phyloP scores from a whole-genome alignment of 108 stramenopile genomes.

The Pseudonitzschia multiseries region DNA sequence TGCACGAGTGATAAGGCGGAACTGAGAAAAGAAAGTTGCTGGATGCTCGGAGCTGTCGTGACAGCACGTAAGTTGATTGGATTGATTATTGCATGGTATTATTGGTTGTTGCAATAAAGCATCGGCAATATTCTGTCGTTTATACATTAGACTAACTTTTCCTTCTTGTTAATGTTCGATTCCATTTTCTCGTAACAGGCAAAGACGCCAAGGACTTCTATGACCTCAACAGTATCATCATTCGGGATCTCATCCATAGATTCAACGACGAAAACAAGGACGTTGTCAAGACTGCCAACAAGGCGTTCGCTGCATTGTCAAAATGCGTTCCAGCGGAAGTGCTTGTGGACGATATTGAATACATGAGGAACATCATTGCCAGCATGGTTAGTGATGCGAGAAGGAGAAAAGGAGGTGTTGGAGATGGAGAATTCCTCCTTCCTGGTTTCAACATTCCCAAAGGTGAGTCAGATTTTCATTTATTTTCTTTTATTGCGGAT shows the following conservation, averaged over 20 bases:
- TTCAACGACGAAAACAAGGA: slow-evolving; percentile 84
- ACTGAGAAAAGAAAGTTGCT: slow-evolving; percentile 74
- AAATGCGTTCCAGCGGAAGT: slow-evolving; percentile 87
- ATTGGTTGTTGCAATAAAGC: no score
- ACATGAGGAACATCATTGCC: slow-evolving; percentile 85
- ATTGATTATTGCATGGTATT: no score
- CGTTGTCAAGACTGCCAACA: slow-evolving; percentile 65
- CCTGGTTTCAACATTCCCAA: slow-evolving; percentile 94
- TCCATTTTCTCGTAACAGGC: slow-evolving; percentile 41
- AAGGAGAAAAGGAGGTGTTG: slow-evolving; percentile 81
- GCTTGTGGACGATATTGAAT: slow-evolving; percentile 88
- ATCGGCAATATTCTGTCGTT: neutral
- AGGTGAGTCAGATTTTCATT: slow-evolving; percentile 55
- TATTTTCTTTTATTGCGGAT: neutral
- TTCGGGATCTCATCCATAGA: slow-evolving; percentile 89
- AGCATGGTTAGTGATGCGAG: slow-evolving; percentile 91
- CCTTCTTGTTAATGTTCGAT: neutral
- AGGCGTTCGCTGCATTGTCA: slow-evolving; percentile 76
- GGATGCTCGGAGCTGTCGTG: slow-evolving; percentile 70
- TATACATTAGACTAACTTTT: neutral
- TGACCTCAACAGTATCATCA: slow-evolving; percentile 78
- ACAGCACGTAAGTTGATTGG: slow-evolving; percentile 73
- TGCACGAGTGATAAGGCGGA: slow-evolving; percentile 72
- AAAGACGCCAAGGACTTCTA: slow-evolving; percentile 85
- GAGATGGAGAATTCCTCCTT: slow-evolving; percentile 86